Evolutionary conservation across 1,284 basidiomycete genomes (phyloP), one percentile per base, ranked within the genome.

Genomic region (Ustilago hordei): DNA sequence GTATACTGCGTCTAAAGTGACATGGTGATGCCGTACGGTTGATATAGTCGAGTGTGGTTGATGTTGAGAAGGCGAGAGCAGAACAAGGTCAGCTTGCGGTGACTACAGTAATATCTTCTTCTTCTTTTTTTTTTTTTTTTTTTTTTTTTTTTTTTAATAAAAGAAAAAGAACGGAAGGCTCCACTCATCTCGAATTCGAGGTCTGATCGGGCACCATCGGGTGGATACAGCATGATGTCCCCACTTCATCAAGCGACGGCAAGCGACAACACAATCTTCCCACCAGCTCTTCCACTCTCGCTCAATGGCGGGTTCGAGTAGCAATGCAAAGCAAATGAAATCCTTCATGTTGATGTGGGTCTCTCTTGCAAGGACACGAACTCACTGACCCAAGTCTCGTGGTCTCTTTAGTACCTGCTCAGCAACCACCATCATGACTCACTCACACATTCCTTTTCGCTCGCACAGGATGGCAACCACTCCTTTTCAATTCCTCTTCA

Each of bases 201-300:
- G 13, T 11, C 19, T 2, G 15, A 28, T 39, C 19, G 39, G 41
- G 19, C 12, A 8, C 15, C 8, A 39, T 41, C 54, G 36, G 54
- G 36, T 39, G 12, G 35, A 57, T 28, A 28, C 3, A 28, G 23
- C 23, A 28, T 3, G 31, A 58, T 58, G 48, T 17, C 50, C 55
- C 45, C 41, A 58, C 50, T 17, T 58, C 63, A 58, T 58, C 56
- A 50, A 57, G 54, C 55, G 54, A 50, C 61, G n/a, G 55, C 56
- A 23, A 64, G 38, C 63, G 41, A 57, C 61, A 38, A 34, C 23
- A 45, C n/a, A 17, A 19, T 15, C 7, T 6, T 45, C 31, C 28
- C 48, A 32, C 48, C 5, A 32, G 48, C 48, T 13, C 23, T 7
- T 13, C 38, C 9, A 39, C 38, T 9, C 2, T 11, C 38, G 9